These are phyloP conservation scores for Phytophthora hybrid DNA, from an alignment of 352 stramenopile genomes.

Conservation along the genomic window DNA sequence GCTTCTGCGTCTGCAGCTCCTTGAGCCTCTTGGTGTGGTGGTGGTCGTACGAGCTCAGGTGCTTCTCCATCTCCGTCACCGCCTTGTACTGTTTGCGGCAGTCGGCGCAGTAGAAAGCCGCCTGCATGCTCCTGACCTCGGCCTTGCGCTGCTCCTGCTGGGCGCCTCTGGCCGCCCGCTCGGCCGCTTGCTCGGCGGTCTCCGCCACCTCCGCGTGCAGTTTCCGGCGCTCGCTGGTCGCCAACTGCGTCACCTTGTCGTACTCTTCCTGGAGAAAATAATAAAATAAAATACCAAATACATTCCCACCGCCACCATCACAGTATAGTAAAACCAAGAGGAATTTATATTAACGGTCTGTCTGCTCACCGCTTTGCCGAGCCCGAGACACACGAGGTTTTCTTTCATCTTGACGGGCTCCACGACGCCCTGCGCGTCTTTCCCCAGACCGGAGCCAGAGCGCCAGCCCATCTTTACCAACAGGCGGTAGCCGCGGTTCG, in stretches of 20 bases:
- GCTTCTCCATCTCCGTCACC: conserved; percentile 75
- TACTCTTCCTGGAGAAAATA: conserved; percentile 55
- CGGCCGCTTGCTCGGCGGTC: conserved; percentile 43
- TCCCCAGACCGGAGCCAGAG: conserved; percentile 58
- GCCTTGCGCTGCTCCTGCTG: conserved; percentile 39
- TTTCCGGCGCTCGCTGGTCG: conserved; percentile 60
- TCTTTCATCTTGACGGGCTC: conserved; percentile 70
- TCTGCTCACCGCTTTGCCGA: conserved; percentile 60
- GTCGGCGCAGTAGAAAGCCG: conserved; percentile 62
- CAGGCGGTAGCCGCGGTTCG: conserved; percentile 68
- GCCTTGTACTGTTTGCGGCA: conserved; percentile 81
- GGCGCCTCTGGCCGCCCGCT: conserved; percentile 39
- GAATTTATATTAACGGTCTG: background rate
- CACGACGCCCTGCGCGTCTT: conserved; percentile 63
- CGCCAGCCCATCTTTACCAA: conserved; percentile 75
- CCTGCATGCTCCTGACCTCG: conserved; percentile 54
- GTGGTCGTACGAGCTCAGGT: conserved; percentile 81
- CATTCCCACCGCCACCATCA: background rate
- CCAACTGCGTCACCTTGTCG: conserved; percentile 57
- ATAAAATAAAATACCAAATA: background rate
- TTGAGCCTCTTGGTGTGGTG: conserved; percentile 68
- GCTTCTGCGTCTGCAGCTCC: conserved; percentile 44
- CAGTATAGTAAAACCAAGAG: background rate
- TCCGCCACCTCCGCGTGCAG: conserved; percentile 59
- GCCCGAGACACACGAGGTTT: conserved; percentile 62